A percentile compares a stretch with the other conserved stretches of the same genome.
Conservation (phyloP, 257 asterid species). For the Ocimum tenuiflorum region DNA sequence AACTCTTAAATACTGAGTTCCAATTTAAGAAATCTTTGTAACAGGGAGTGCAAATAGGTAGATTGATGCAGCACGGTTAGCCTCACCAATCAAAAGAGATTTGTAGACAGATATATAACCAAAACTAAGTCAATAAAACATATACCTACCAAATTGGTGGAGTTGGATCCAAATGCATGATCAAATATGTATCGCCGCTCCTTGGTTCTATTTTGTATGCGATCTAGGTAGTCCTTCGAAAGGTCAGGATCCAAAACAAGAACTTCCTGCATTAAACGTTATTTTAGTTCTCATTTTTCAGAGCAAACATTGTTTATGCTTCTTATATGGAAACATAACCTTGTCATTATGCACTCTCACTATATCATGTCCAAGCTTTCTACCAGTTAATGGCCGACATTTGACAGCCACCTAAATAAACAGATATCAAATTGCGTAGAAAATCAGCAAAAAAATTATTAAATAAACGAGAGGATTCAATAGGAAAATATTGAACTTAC, state of each 20-base stretch:
- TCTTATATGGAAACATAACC: constrained; percentile 34
- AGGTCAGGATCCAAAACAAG: constrained; percentile 89
- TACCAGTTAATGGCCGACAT: constrained; percentile 78
- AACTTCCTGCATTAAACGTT: constrained; percentile 58
- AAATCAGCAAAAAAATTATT: neutral
- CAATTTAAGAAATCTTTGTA: neutral
- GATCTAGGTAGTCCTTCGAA: constrained; percentile 78
- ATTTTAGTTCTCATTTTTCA: constrained; percentile 7
- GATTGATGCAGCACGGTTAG: neutral
- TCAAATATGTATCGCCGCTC: constrained; percentile 73
- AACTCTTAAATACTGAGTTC: constrained; percentile 1
- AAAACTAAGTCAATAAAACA: neutral
- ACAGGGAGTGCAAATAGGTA: neutral
- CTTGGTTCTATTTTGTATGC: constrained; percentile 71
- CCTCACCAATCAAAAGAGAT: constrained; percentile 5
- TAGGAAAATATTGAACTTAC: constrained; percentile 31
- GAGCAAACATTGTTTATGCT: neutral
- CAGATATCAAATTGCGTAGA: neutral
- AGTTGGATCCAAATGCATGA: constrained; percentile 72
- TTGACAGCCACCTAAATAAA: constrained; percentile 73
- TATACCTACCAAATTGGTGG: constrained; percentile 54
- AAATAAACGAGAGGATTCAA: neutral
- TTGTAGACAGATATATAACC: neutral
- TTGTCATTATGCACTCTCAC: constrained; percentile 69
- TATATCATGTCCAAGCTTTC: constrained; percentile 62